phyloP scores from a whole-genome alignment of 495 filamentous ascomycete genomes.

The Penicillium bovifimosum region DNA sequence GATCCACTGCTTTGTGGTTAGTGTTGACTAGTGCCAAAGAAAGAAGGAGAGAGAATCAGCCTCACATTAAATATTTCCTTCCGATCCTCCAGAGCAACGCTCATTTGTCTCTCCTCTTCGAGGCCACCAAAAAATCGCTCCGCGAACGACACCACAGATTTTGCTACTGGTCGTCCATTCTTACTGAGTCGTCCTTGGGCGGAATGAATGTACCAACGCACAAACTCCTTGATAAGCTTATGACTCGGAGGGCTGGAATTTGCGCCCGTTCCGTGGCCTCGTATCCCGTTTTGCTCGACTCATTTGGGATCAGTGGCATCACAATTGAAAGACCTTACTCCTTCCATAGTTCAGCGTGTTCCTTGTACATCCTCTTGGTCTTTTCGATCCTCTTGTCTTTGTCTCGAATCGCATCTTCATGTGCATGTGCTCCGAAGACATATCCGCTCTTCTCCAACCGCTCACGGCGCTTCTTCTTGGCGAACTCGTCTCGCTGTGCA shows the following conservation, averaged over 20 bases:
- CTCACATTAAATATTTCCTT: not conserved
- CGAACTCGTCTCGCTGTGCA: not conserved
- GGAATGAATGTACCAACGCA: not conserved
- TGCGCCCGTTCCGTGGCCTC: not conserved
- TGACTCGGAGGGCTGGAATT: not conserved
- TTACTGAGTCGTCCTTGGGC: not conserved
- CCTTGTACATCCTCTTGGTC: not conserved
- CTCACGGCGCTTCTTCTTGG: not conserved
- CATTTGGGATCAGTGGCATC: no score
- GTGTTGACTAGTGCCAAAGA: not conserved
- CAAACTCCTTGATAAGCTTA: not conserved
- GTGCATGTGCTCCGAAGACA: not conserved
- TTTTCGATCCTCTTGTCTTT: not conserved
- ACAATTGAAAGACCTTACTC: not conserved
- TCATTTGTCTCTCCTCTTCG: not conserved
- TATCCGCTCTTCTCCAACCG: not conserved
- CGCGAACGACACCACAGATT: not conserved
- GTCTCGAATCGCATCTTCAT: not conserved
- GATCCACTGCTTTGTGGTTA: not conserved
- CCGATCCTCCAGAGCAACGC: not conserved
- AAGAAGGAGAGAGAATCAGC: not conserved
- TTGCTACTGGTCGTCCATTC: not conserved
- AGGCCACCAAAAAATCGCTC: conserved; percentile 1
- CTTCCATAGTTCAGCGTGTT: not conserved
- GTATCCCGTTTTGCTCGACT: no score